These are phyloP conservation scores for Oryza glumipatula DNA, from an alignment of 176 grass and related monocot genomes.

Conservation along the genomic window DNA sequence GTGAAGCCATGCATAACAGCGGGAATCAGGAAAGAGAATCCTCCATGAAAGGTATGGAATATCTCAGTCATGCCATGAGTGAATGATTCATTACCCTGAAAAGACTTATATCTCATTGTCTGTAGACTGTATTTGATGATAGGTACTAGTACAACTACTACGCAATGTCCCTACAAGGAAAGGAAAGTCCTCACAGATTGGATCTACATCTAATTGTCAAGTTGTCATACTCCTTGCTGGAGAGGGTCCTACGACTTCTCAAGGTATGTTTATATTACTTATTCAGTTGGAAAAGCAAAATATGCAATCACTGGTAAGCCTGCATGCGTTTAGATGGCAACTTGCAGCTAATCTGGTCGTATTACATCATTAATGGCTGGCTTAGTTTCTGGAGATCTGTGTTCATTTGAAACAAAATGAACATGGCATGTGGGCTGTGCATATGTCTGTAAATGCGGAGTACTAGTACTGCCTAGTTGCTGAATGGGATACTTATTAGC, in stretches of 20 bases:
- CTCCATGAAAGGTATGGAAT: not conserved
- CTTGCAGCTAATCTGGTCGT: not conserved
- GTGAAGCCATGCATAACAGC: not conserved
- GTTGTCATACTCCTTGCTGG: not conserved
- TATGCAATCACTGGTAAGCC: not conserved
- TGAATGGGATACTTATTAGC: not conserved
- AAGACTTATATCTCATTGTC: not conserved
- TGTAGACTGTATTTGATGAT: not conserved
- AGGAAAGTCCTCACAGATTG: not conserved
- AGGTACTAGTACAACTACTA: not conserved
- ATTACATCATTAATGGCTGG: not conserved
- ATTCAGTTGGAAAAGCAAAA: not conserved
- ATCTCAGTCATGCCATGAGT: not conserved
- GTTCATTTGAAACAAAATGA: not conserved
- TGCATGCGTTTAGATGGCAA: not conserved
- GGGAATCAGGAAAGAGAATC: not conserved
- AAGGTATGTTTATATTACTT: not conserved
- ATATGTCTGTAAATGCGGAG: not conserved
- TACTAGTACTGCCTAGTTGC: not conserved
- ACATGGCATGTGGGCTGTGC: not conserved
- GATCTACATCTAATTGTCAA: conserved; percentile 13
- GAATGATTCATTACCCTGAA: conserved; percentile 22
- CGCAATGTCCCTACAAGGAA: not conserved
- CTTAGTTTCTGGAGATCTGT: not conserved
- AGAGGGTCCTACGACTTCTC: not conserved